Evolutionary conservation across 306 rosid species (phyloP).

Genomic region (Betula pendula): DNA sequence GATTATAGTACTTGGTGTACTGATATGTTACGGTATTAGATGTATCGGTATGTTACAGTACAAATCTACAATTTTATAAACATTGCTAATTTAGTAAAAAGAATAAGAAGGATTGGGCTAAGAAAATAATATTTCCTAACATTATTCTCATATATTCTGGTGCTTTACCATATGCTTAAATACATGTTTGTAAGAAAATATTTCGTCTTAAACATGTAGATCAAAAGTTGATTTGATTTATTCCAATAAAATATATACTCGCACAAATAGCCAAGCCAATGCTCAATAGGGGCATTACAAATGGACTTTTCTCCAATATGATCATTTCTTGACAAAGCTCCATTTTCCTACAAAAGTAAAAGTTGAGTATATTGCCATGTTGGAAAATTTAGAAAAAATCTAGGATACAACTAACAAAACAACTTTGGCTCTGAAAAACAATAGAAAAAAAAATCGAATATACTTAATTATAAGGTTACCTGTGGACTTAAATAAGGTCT

Average conservation of each 20-base stretch:
- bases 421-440: no score
- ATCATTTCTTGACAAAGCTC: not conserved
- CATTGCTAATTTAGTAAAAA: no score
- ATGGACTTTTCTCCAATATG: not conserved
- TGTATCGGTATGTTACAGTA: no score
- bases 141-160: not conserved
- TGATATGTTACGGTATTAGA: no score
- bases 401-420: no score
- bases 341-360: not conserved
- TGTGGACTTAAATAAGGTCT: no score
- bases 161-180: not conserved
- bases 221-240: not conserved
- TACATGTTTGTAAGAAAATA: not conserved
- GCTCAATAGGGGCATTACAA: no score
- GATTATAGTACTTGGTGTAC: no score
- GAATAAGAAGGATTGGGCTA: no score
- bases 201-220: not conserved
- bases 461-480: no score
- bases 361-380: not conserved
- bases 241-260: not conserved
- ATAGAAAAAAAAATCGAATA: no score
- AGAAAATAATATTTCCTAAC: not conserved
- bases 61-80: no score
- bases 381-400: not conserved
- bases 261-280: not conserved